Conservation (phyloP, 140 eudicot genomes). For the Cichorium intybus region DNA sequence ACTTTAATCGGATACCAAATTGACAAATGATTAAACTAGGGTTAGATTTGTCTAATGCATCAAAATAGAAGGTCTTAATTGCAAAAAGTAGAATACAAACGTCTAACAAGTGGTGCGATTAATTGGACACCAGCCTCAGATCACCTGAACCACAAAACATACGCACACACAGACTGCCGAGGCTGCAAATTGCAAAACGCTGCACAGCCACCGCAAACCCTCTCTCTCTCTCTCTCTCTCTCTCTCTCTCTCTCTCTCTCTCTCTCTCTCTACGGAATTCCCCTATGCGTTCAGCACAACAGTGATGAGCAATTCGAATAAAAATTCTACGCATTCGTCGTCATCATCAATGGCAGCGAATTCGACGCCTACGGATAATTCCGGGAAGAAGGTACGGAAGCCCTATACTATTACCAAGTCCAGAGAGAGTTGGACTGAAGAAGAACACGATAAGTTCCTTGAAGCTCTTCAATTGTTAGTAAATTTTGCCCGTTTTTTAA, state of each 20-base stretch:
- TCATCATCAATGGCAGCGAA: constrained; percentile 29
- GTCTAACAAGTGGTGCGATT: constrained; percentile 35
- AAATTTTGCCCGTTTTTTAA: not conserved
- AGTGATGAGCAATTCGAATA: constrained; percentile 21
- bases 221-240: not conserved
- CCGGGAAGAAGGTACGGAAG: constrained; percentile 82
- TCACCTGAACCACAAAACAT: constrained; percentile 31
- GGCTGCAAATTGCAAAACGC: constrained; percentile 26
- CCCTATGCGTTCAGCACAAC: constrained; percentile 13
- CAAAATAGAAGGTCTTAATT: constrained; percentile 16
- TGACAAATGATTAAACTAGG: not conserved
- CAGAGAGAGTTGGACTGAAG: constrained; percentile 96
- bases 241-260: constrained; percentile 27
- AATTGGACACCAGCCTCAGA: constrained; percentile 32
- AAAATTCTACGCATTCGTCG: constrained; percentile 19
- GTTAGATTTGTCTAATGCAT: not conserved
- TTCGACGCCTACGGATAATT: constrained; percentile 34
- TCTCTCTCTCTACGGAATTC: constrained; percentile 16
- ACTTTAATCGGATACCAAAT: not conserved
- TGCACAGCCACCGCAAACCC: constrained; percentile 7
- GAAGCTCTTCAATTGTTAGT: constrained; percentile 92
- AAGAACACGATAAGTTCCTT: constrained; percentile 96
- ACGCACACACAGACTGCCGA: constrained; percentile 11
- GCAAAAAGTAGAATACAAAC: not conserved
- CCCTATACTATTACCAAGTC: constrained; percentile 95